These are phyloP conservation scores for Rhizopogon parksii DNA, from an alignment of 1,284 basidiomycete species.

Conservation along the genomic window DNA sequence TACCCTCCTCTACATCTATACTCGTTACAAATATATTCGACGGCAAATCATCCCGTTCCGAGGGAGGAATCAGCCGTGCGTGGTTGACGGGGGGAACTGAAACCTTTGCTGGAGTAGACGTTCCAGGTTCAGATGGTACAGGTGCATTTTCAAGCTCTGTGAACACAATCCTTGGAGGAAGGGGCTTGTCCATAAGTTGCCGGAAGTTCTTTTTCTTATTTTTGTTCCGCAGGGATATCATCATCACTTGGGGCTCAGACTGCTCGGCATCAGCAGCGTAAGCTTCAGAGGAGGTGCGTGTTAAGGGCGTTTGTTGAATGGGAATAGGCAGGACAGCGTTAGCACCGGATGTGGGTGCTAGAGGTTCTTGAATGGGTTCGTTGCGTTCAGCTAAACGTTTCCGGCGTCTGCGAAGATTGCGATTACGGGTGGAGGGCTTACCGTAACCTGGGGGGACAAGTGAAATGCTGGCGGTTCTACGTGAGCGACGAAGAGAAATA, in stretches of 20 bases:
- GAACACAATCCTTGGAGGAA: conserved; percentile 59
- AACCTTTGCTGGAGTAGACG: neutral
- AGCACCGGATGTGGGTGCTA: conserved; percentile 20
- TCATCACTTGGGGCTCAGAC: conserved; percentile 33
- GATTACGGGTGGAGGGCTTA: conserved; percentile 56
- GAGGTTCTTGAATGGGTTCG: neutral
- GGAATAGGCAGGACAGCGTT: conserved; percentile 28
- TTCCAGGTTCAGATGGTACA: neutral
- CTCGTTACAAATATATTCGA: conserved; percentile 30
- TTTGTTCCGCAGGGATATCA: conserved; percentile 62
- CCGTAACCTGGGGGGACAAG: conserved; percentile 57
- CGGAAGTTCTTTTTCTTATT: conserved; percentile 69
- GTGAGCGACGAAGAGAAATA: neutral
- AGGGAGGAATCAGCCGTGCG: conserved; percentile 50
- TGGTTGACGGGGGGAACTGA: neutral
- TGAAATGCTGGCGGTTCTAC: conserved; percentile 5
- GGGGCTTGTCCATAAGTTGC: conserved; percentile 38
- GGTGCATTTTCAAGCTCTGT: conserved; percentile 14
- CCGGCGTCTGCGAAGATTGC: conserved; percentile 59
- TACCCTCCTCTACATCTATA: conserved; percentile 26
- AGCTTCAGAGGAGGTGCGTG: neutral
- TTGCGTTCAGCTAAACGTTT: conserved; percentile 35
- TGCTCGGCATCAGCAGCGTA: neutral
- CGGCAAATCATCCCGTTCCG: conserved; percentile 22
- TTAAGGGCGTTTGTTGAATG: neutral